Evolutionary conservation across 1,139 yeast genomes (phyloP).

Genomic region (Arxiozyma telluris): DNA sequence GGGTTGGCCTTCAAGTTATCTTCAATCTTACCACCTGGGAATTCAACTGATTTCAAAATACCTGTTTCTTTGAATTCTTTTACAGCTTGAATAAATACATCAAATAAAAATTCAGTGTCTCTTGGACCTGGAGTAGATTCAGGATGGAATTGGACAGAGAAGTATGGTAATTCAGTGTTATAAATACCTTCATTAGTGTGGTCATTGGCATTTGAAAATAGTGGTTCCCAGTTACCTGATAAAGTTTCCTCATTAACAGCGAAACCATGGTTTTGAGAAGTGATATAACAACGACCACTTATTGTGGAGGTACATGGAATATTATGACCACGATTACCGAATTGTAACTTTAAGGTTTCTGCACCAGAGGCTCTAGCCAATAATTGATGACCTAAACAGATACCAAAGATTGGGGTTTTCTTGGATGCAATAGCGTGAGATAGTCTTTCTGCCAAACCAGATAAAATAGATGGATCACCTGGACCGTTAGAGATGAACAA

Average conservation of each 20-base stretch:
- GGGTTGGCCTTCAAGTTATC: slow-evolving; percentile 72
- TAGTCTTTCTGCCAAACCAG: slow-evolving; percentile 39
- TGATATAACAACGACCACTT: slow-evolving; percentile 95
- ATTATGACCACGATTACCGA: slow-evolving; percentile 99
- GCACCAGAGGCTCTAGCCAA: slow-evolving; percentile 96
- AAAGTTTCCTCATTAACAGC: slow-evolving; percentile 85
- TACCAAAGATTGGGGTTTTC: slow-evolving; percentile 83
- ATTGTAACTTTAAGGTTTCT: slow-evolving; percentile 79
- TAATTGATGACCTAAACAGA: slow-evolving; percentile 97
- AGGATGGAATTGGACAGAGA: slow-evolving; percentile 99
- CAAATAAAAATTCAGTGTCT: slow-evolving; percentile 95
- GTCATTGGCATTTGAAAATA: slow-evolving; percentile 93
- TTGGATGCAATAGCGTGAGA: slow-evolving; percentile 50
- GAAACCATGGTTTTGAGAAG: slow-evolving; percentile 97
- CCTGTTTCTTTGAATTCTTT: slow-evolving; percentile 51
- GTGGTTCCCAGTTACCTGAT: slow-evolving; percentile 78
- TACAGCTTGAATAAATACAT: slow-evolving; percentile 81
- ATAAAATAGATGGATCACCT: slow-evolving; percentile 92
- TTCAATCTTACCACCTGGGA: slow-evolving; percentile 80
- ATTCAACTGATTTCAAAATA: slow-evolving; percentile 59
- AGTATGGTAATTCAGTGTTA: slow-evolving; percentile 77
- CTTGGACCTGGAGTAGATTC: slow-evolving; percentile 99
- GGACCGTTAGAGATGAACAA: slow-evolving; percentile 97
- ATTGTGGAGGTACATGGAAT: slow-evolving; percentile 93
- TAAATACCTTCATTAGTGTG: slow-evolving; percentile 98